Base-by-base conservation (phyloP, 495 filamentous ascomycete genomes). In the Xylaria cubensis region DNA sequence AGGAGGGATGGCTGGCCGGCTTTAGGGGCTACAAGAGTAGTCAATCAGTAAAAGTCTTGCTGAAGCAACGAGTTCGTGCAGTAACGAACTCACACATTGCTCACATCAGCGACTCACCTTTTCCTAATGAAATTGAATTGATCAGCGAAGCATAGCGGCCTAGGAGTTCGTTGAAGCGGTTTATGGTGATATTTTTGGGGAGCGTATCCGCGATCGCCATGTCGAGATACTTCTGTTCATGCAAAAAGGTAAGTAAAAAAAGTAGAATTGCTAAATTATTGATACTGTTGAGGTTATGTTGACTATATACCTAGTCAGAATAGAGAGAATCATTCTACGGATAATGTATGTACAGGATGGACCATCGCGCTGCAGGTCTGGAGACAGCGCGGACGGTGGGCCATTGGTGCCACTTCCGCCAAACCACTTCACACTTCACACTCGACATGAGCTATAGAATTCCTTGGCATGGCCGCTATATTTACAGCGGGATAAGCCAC, bases 1-100 rank as follows among this genome's bases (percentile, higher is more conserved):
- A 80, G 75, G 26, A 89, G 81, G 13, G 82, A 82, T 64, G 79
- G 77, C 64, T 86, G 83, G 24, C 83, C 83, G 8, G 78, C 51
- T 74, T 84, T 71, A 34, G 56, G 41, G 48, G 36, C 69, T 71
- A 44, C 19, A 32, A 10, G 21, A 29, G 66, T 26, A 29, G 44
- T 6, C 34, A 42, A 71, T 75, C 62, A 75, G 73, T 55, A 48
- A 29, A 48, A 21, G 29, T 29, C 17, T 65, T 26, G 10, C 4
- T 13, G 8, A 56, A 29, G 10, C 26, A 56, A 15, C 12, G 10
- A 15, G 17, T 56, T 32, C 53, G 29, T 26, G 53, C 10, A 17
- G 13, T 32, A 10, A 56, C 5, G 13, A 32, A 32, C 26, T 19
- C n/a, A 19, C 21, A 15, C 24, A 48, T 48, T 15, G 44, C 10